phyloP scores from a whole-genome alignment of 768 basidiomycete genomes.

The Heimioporus sp. region DNA sequence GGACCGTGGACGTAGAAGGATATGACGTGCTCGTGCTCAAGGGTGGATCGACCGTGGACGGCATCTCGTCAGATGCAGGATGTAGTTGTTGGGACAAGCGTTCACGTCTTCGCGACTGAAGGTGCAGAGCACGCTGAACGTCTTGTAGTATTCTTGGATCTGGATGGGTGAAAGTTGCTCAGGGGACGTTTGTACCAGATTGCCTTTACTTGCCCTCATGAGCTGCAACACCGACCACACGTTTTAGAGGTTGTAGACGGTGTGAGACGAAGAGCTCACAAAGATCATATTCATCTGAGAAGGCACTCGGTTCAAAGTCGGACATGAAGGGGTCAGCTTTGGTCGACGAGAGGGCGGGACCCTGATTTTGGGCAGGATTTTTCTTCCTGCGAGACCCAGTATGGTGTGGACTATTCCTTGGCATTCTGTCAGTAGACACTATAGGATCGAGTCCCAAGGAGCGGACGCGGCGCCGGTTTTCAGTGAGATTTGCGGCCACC shows the following conservation, averaged over 20 bases:
- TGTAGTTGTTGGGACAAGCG: constrained; percentile 36
- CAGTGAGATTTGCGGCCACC: constrained; percentile 1
- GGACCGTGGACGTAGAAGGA: constrained; percentile 29
- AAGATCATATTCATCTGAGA: constrained; percentile 78
- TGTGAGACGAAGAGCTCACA: constrained; percentile 44
- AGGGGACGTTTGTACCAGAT: constrained; percentile 6
- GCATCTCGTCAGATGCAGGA: constrained; percentile 17
- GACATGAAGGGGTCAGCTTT: constrained; percentile 27
- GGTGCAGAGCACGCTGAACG: constrained; percentile 69
- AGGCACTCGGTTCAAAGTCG: constrained; percentile 41
- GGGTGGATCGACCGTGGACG: constrained; percentile 26
- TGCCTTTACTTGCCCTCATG: constrained; percentile 60
- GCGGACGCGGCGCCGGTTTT: constrained; percentile 20
- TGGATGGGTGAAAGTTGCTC: constrained; percentile 28
- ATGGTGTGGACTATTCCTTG: constrained; percentile 15
- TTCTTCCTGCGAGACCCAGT: constrained; percentile 22
- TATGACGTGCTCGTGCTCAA: constrained; percentile 27
- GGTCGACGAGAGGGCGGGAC: constrained; percentile 12
- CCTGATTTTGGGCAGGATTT: constrained; percentile 12
- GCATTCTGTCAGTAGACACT: constrained; percentile 6
- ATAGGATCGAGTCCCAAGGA: constrained; percentile 21
- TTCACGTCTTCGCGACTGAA: constrained; percentile 75
- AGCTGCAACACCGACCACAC: constrained; percentile 39
- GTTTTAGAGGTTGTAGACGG: constrained; percentile 9
- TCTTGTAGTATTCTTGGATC: constrained; percentile 82